Evolutionary conservation across 202 grass and related monocot species (phyloP).

Genomic region (Panicum virgatum): DNA sequence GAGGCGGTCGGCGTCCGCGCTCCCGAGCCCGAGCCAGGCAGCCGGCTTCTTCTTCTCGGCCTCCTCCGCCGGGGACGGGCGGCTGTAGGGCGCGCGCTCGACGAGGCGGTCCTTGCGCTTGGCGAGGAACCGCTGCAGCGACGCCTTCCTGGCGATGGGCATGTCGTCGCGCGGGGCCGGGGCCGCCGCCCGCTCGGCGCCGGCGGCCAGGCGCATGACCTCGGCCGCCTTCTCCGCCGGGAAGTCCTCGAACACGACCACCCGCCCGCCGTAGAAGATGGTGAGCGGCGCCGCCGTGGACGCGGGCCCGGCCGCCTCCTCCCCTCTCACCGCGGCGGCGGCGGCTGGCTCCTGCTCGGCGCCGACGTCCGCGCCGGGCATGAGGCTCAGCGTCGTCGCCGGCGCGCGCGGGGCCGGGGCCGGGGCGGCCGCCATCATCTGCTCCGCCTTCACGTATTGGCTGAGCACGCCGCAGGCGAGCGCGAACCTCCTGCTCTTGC

Average conservation of each 20-base stretch:
- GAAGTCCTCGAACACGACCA: slow-evolving; percentile 75
- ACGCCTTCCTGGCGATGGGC: slow-evolving; percentile 81
- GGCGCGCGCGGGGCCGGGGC: slow-evolving; percentile 24
- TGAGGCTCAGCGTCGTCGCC: slow-evolving; percentile 70
- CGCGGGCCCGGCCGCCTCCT: background rate
- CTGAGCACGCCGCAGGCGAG: slow-evolving; percentile 86
- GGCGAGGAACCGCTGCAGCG: slow-evolving; percentile 90
- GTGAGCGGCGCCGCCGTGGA: slow-evolving; percentile 52
- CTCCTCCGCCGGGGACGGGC: slow-evolving; percentile 5
- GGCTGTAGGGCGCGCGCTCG: slow-evolving; percentile 37
- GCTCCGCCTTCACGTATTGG: slow-evolving; percentile 84
- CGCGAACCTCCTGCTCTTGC: slow-evolving; percentile 78
- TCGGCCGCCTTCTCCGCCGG: slow-evolving; percentile 70
- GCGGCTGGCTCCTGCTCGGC: background rate
- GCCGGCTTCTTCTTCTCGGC: background rate
- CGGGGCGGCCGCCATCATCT: slow-evolving; percentile 47
- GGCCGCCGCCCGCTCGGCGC: slow-evolving; percentile 1
- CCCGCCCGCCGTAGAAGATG: slow-evolving; percentile 78
- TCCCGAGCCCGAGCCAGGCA: slow-evolving; percentile 33
- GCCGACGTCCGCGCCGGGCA: slow-evolving; percentile 63
- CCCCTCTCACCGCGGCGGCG: background rate
- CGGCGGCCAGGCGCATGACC: slow-evolving; percentile 69
- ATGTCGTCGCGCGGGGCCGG: slow-evolving; percentile 51
- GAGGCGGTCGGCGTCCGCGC: slow-evolving; percentile 21
- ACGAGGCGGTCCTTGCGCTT: slow-evolving; percentile 92